Evolutionary conservation across 1,139 yeast genomes (phyloP).

Genomic region (Kurtzmaniella quercitrusa): DNA sequence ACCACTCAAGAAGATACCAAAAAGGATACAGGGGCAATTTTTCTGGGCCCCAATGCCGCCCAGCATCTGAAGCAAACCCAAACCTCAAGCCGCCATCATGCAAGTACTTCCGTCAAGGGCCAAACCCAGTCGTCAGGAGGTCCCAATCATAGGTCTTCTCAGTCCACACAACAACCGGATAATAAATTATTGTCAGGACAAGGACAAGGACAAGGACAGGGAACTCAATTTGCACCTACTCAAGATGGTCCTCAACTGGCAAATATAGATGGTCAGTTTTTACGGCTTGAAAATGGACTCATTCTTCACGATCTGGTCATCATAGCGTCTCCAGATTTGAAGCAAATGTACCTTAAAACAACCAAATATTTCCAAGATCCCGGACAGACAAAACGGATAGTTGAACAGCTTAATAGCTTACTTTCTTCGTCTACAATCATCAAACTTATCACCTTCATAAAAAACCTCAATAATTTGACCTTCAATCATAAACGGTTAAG

Average conservation of each 20-base stretch:
- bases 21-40: slow-evolving; percentile 6
- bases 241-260: background rate
- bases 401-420: slow-evolving; percentile 31
- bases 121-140: slow-evolving; percentile 1
- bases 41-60: slow-evolving; percentile 4
- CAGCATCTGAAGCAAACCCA: slow-evolving; percentile 6
- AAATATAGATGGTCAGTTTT: slow-evolving; percentile 5
- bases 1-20: slow-evolving; percentile 7
- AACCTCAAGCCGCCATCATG: slow-evolving; percentile 8
- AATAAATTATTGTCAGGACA: too few species aligned
- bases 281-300: slow-evolving; percentile 55
- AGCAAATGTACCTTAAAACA: slow-evolving; percentile 38
- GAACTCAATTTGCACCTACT: slow-evolving; percentile 4
- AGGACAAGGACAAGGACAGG: too few species aligned
- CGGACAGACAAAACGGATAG: slow-evolving; percentile 26
- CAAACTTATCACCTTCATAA: slow-evolving; percentile 36
- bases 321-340: slow-evolving; percentile 49
- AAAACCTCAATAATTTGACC: slow-evolving; percentile 39
- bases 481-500: slow-evolving; percentile 41
- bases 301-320: slow-evolving; percentile 48
- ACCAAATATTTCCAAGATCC: slow-evolving; percentile 45
- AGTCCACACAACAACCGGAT: slow-evolving; percentile 4
- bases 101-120: slow-evolving; percentile 8
- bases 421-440: slow-evolving; percentile 26
- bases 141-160: slow-evolving; percentile 7